These are phyloP conservation scores for Globisporangium paddicum DNA, from an alignment of 352 stramenopile species.

Conservation along the genomic window DNA sequence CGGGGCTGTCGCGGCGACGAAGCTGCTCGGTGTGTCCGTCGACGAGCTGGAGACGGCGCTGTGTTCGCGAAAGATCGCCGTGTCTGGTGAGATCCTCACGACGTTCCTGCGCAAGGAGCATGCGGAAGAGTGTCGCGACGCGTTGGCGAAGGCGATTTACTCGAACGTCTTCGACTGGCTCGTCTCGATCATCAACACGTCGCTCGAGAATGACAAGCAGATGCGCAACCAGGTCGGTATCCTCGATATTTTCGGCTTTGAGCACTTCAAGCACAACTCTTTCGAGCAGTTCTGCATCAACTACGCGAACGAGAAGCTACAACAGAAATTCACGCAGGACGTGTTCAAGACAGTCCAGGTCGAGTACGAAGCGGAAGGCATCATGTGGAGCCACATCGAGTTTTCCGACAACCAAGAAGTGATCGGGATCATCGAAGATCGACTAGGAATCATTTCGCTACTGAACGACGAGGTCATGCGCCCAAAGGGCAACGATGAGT, in stretches of 20 bases:
- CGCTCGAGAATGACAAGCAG: no score
- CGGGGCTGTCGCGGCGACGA: constrained; percentile 45
- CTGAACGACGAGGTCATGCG: constrained; percentile 86
- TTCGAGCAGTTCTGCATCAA: constrained; percentile 91
- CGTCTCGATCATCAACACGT: constrained; percentile 86
- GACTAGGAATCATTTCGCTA: constrained; percentile 71
- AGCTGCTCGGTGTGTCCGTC: no score
- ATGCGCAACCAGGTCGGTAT: constrained; percentile 80
- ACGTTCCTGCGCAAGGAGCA: constrained; percentile 62
- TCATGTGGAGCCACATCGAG: constrained; percentile 78
- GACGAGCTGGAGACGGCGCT: constrained; percentile 60
- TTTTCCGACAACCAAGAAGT: constrained; percentile 81
- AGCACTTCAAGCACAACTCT: constrained; percentile 85
- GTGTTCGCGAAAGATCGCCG: constrained; percentile 58
- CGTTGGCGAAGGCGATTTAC: constrained; percentile 94
- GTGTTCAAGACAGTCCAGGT: constrained; percentile 80
- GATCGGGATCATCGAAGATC: constrained; percentile 68
- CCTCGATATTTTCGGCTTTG: constrained; percentile 91
- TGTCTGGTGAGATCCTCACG: constrained; percentile 61
- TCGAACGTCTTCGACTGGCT: constrained; percentile 96
- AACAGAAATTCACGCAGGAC: constrained; percentile 88
- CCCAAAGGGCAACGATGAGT: constrained; percentile 62
- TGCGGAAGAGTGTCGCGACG: constrained; percentile 83
- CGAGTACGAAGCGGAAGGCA: constrained; percentile 69
- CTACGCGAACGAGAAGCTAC: constrained; percentile 80